Base-by-base conservation (phyloP, 2,329 filamentous ascomycete genomes). In the Diaporthe capsici region DNA sequence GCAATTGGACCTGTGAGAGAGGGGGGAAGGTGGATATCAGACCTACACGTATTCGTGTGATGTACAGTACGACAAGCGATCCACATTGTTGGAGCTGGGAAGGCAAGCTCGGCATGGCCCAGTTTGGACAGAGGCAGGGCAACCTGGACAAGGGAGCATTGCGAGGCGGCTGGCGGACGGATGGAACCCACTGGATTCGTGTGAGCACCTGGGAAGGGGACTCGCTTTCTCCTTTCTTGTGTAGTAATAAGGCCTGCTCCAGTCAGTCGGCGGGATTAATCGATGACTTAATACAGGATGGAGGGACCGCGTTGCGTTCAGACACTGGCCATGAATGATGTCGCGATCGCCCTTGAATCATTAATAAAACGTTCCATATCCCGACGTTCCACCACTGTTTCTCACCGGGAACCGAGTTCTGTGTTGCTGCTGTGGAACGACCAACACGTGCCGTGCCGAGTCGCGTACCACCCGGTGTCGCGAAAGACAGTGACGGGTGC, bases 41-140 rank as follows among this genome's bases (percentile, higher is more conserved):
- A 25, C 7, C 13, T 4, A 28, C 22, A 44, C 39, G 1, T 22
- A 22, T 65, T 15, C 25, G 42, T 65, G 25, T 34, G 13, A 34
- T 65, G 61, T 65, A 49, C 42, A 65, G 9, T 34, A 49, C 17
- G 42, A 34, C 4, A 17, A 7, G 25, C 39, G 7, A 10, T 2
- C 12, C 12, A 12, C 10, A n/a, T 42, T 42, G 34, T 22, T 44
- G 5, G n/a, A 25, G n/a, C 8, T 12, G n/a, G 9, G 3, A 15
- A 22, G 31, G 9, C 15, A 25, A n/a, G 1, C 1, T 34, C 7
- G 2, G 8, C 0, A 25, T 2, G 17, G 17, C 42, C 9, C 7
- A 10, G 25, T 2, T 22, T 22, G 15, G 39, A 20, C 4, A 0
- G 25, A 10, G 57, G 34, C 4, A 22, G 10, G 13, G 15, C 37